Conservation (phyloP, 1,284 basidiomycete genomes). For the Quambalaria eucalypti region DNA sequence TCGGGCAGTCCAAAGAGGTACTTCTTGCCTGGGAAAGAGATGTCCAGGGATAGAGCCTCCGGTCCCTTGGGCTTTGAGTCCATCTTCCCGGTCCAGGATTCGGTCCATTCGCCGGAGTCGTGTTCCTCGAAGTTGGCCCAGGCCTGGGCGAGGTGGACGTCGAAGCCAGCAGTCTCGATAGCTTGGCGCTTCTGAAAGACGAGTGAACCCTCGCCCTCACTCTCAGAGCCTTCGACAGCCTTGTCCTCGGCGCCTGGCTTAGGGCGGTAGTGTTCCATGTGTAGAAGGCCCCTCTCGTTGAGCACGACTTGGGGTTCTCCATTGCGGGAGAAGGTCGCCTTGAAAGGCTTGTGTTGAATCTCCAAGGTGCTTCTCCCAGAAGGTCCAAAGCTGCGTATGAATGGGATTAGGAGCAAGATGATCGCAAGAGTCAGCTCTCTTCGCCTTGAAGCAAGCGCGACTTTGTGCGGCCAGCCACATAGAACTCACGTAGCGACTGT, state of each 20-base stretch:
- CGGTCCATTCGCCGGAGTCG: constrained; percentile 70
- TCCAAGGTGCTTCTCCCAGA: constrained; percentile 13
- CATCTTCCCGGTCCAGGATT: constrained; percentile 72
- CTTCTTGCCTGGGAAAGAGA: constrained; percentile 80
- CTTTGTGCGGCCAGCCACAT: constrained; percentile 7
- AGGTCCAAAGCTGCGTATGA: constrained; percentile 19
- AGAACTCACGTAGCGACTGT: constrained; percentile 1
- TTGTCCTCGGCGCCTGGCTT: constrained; percentile 27
- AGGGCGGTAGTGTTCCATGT: constrained; percentile 84
- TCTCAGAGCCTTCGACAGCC: constrained; percentile 3
- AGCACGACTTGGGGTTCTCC: constrained; percentile 72
- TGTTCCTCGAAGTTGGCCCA: constrained; percentile 51
- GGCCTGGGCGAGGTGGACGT: constrained; percentile 1
- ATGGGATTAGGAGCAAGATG: not conserved
- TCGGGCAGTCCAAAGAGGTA: constrained; percentile 93
- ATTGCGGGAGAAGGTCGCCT: constrained; percentile 54
- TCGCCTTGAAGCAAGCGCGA: constrained; percentile 2
- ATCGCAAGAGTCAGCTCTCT: too few species aligned
- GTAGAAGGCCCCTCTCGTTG: constrained; percentile 79
- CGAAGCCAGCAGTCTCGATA: not conserved
- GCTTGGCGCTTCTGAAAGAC: constrained; percentile 29
- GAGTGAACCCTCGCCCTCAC: constrained; percentile 8
- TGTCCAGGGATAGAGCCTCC: constrained; percentile 83
- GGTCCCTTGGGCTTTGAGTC: constrained; percentile 98
- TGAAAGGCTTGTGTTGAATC: constrained; percentile 30